A percentile compares a stretch with the other conserved stretches of the same genome.
phyloP scores from a whole-genome alignment of 352 stramenopile species.

The Globisporangium okanoganense region DNA sequence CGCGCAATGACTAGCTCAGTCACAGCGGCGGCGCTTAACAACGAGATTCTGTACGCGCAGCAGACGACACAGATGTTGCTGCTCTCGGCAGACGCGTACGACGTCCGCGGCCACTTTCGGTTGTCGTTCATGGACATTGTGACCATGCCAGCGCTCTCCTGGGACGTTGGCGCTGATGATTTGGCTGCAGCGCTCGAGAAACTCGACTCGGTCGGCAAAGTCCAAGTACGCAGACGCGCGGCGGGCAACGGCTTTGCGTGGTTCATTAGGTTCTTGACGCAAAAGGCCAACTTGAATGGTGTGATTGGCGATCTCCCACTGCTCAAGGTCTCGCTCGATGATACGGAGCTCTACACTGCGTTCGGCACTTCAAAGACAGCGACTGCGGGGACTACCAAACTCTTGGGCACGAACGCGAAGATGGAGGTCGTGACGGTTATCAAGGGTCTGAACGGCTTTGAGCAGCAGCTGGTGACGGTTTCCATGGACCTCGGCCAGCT shows the following conservation, averaged over 20 bases:
- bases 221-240: slow-evolving; percentile 68
- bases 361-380: slow-evolving; percentile 45
- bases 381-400: slow-evolving; percentile 20
- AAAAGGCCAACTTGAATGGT: slow-evolving; percentile 38
- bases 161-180: slow-evolving; percentile 73
- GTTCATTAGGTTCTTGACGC: slow-evolving; percentile 76
- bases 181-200: slow-evolving; percentile 76
- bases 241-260: slow-evolving; percentile 76
- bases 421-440: slow-evolving; percentile 81
- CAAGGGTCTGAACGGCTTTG: slow-evolving; percentile 87
- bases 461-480: slow-evolving; percentile 88
- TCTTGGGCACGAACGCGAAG: slow-evolving; percentile 76
- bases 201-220: slow-evolving; percentile 79
- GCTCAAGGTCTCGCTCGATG: slow-evolving; percentile 74
- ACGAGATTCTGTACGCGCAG: slow-evolving; percentile 74
- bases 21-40: slow-evolving; percentile 26
- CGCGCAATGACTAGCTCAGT: slow-evolving; percentile 25
- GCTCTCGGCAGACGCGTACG: slow-evolving; percentile 72
- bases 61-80: slow-evolving; percentile 89
- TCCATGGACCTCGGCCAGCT: slow-evolving; percentile 57
- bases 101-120: slow-evolving; percentile 86
- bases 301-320: slow-evolving; percentile 50
- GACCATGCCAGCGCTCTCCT: slow-evolving; percentile 57
- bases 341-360: slow-evolving; percentile 44
- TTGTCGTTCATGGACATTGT: slow-evolving; percentile 67